phyloP scores from a whole-genome alignment of 2,329 filamentous ascomycete species.

The Rutstroemia sydowiana region DNA sequence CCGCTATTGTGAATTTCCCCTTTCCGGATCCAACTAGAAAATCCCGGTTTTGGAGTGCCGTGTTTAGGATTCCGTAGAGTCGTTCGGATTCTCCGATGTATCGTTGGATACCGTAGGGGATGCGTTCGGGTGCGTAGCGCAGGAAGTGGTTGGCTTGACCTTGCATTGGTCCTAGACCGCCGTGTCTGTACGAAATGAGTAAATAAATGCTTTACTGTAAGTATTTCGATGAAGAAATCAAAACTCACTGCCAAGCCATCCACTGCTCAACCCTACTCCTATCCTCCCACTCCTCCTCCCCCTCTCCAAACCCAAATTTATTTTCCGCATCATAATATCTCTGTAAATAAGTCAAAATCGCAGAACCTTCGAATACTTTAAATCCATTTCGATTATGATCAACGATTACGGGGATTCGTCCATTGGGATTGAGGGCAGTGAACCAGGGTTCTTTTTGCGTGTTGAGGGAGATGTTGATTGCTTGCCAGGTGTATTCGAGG shows the following conservation, averaged over 20 bases:
- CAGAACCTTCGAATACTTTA: conserved; percentile 65
- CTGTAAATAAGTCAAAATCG: conserved; percentile 67
- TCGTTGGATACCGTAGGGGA: conserved; percentile 73
- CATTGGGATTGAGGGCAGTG: conserved; percentile 55
- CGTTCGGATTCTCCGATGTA: conserved; percentile 81
- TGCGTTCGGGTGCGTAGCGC: conserved; percentile 74
- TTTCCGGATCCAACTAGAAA: conserved; percentile 61
- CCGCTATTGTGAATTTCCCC: conserved; percentile 66
- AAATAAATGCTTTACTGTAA: background rate
- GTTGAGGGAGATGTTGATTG: conserved; percentile 52
- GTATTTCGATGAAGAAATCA: background rate
- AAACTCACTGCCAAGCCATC: conserved; percentile 51
- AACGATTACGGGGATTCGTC: conserved; percentile 57
- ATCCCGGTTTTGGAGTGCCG: conserved; percentile 54
- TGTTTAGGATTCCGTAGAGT: conserved; percentile 71
- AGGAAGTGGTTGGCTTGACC: conserved; percentile 63
- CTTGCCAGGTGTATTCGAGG: conserved; percentile 50
- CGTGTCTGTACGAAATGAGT: background rate
- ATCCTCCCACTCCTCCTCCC: conserved; percentile 43
- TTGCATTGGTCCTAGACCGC: conserved; percentile 8
- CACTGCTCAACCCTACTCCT: conserved; percentile 46
- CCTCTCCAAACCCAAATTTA: conserved; percentile 60
- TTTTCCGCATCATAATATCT: conserved; percentile 64
- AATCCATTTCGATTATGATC: conserved; percentile 57
- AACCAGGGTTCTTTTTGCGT: conserved; percentile 63